These are phyloP conservation scores for Lipomyces japonicus DNA, from an alignment of 805 yeast species.

Conservation along the genomic window DNA sequence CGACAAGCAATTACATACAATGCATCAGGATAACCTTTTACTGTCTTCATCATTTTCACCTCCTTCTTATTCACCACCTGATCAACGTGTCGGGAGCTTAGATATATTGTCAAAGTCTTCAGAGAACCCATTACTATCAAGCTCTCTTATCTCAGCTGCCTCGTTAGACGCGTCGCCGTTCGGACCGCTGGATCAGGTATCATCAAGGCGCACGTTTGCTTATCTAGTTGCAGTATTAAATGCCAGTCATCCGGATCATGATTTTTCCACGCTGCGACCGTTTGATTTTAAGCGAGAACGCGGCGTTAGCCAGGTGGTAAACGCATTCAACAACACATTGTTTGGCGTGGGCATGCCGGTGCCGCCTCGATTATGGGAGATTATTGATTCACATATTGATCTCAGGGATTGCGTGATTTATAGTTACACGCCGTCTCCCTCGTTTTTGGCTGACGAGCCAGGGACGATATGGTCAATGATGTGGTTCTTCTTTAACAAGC, in stretches of 20 bases:
- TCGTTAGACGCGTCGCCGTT: slow-evolving; percentile 55
- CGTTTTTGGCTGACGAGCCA: slow-evolving; percentile 63
- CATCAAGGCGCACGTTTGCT: slow-evolving; percentile 85
- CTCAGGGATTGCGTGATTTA: slow-evolving; percentile 41
- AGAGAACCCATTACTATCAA: slow-evolving; percentile 4
- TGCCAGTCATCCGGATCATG: slow-evolving; percentile 94
- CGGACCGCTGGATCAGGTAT: slow-evolving; percentile 84
- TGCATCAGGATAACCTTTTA: slow-evolving; percentile 35
- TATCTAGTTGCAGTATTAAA: slow-evolving; percentile 85
- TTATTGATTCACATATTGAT: slow-evolving; percentile 77
- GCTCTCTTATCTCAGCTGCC: slow-evolving; percentile 25
- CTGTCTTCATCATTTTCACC: slow-evolving; percentile 28
- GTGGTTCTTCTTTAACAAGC: slow-evolving; percentile 90
- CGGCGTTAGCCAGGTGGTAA: slow-evolving; percentile 43
- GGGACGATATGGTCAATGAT: slow-evolving; percentile 69
- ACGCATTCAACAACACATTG: slow-evolving; percentile 72
- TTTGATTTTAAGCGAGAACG: slow-evolving; percentile 57
- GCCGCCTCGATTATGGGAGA: slow-evolving; percentile 81
- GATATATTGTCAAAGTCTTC: slow-evolving; percentile 9
- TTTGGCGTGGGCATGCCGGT: slow-evolving; percentile 54
- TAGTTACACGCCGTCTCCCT: slow-evolving; percentile 44
- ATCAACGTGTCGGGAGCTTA: slow-evolving; percentile 8
- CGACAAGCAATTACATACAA: slow-evolving; percentile 68
- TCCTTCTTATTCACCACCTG: slow-evolving; percentile 32
- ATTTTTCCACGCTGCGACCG: slow-evolving; percentile 83